Percentiles rank a stretch among this genome's conserved stretches.
Conservation (phyloP, 192 early-diverging fungal species). For the Phlyctochytrium bullatum region DNA sequence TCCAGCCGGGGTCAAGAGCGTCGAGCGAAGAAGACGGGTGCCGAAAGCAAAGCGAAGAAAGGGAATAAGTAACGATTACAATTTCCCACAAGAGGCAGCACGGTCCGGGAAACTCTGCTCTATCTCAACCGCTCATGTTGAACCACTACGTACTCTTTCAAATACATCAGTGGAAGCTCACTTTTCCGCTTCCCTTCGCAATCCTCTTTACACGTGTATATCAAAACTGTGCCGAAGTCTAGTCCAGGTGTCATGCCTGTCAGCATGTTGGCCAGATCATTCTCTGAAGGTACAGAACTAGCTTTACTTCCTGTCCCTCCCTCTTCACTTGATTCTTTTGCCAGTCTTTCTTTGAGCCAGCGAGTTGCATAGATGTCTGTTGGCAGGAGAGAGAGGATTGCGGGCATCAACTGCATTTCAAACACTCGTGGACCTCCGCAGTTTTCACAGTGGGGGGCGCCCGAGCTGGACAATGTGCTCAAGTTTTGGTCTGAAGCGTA, state of each 20-base stretch:
- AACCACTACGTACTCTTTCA: conserved; percentile 53
- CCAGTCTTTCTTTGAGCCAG: conserved; percentile 23
- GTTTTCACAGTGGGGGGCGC: conserved; percentile 59
- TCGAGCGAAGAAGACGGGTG: background rate
- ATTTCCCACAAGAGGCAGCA: no score
- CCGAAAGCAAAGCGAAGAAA: background rate
- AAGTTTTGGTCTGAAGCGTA: conserved; percentile 45
- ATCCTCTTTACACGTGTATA: conserved; percentile 76
- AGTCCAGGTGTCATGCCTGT: conserved; percentile 68
- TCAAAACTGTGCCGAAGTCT: conserved; percentile 87
- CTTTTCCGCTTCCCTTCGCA: conserved; percentile 50
- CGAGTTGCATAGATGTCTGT: conserved; percentile 52
- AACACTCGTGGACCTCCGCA: conserved; percentile 73
- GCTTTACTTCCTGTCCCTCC: background rate
- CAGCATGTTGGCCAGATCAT: conserved; percentile 24
- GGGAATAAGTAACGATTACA: background rate
- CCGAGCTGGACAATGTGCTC: conserved; percentile 4
- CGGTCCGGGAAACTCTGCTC: background rate
- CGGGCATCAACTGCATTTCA: conserved; percentile 94
- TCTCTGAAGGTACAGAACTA: background rate
- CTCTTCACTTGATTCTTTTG: background rate
- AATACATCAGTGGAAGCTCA: conserved; percentile 44
- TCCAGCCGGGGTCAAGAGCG: background rate
- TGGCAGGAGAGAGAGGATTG: conserved; percentile 68
- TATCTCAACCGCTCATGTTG: conserved; percentile 19